These are phyloP conservation scores for Urochloa ruziziensis DNA, from an alignment of 176 grass and related monocot species.

Conservation along the genomic window DNA sequence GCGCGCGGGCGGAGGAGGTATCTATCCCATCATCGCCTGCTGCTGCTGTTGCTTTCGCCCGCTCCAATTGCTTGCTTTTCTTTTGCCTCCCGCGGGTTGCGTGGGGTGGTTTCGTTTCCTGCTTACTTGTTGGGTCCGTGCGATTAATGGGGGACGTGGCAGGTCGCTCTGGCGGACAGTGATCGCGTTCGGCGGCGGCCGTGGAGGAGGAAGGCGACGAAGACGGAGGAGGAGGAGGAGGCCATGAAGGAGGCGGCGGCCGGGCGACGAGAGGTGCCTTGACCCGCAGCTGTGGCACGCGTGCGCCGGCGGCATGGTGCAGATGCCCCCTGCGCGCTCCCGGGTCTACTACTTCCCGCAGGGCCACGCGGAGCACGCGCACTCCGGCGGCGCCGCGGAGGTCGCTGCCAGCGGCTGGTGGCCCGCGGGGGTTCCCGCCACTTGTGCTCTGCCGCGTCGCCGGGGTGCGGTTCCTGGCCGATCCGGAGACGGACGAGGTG, in stretches of 20 bases:
- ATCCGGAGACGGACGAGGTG: constrained; percentile 79
- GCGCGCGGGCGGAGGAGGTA: constrained; percentile 16
- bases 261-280: constrained; percentile 52
- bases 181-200: constrained; percentile 32
- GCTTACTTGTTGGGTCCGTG: background rate
- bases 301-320: constrained; percentile 86
- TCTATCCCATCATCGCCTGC: too few relatives aligned
- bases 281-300: constrained; percentile 93
- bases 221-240: background rate
- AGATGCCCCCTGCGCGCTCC: constrained; percentile 58
- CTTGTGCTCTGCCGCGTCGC: constrained; percentile 54
- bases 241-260: constrained; percentile 33
- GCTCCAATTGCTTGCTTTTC: background rate
- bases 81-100: background rate
- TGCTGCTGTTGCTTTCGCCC: background rate
- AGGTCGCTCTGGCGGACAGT: constrained; percentile 27
- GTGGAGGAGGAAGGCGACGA: background rate
- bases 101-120: constrained; percentile 7
- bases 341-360: constrained; percentile 90
- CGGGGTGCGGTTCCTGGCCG: constrained; percentile 66
- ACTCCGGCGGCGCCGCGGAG: constrained; percentile 23
- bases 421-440: constrained; percentile 36
- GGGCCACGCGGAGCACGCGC: constrained; percentile 92
- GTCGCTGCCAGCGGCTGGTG: constrained; percentile 18
- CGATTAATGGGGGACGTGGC: background rate